A percentile compares a stretch with the other conserved stretches of the same genome.
phyloP scores from a whole-genome alignment of 495 filamentous ascomycete species.

The Penicillium maclennaniae region DNA sequence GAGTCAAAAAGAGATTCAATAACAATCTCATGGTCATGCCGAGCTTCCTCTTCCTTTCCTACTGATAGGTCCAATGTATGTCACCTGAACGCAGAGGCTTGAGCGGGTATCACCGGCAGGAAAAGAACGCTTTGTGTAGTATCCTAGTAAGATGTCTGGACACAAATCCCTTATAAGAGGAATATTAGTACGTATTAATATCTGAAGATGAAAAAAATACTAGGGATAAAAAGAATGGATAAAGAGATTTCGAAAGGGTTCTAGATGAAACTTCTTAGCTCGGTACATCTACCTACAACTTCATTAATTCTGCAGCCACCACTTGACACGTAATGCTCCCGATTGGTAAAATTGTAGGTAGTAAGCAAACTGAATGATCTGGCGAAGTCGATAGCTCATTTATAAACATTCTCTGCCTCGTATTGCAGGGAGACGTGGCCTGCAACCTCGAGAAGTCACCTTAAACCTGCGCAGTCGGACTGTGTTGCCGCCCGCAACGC shows the following conservation, averaged over 20 bases:
- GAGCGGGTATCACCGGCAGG: conserved; percentile 2
- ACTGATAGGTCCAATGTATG: neutral
- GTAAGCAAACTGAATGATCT: neutral
- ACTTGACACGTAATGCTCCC: neutral
- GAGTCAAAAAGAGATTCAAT: conserved; percentile 7
- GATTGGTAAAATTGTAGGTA: neutral
- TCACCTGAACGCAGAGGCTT: conserved; percentile 8
- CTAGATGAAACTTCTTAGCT: neutral
- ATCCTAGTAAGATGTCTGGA: neutral
- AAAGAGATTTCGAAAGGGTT: neutral
- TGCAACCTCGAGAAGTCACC: conserved; percentile 22
- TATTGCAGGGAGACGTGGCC: conserved; percentile 20
- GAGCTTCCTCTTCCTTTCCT: neutral
- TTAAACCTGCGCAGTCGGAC: conserved; percentile 28
- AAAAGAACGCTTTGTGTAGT: neutral
- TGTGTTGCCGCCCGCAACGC: conserved; percentile 47
- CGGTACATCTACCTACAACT: neutral
- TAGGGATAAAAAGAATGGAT: neutral
- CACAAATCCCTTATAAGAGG: neutral
- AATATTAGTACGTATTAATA: neutral
- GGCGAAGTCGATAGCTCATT: neutral
- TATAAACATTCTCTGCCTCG: neutral
- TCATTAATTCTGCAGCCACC: neutral
- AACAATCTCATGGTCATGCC: neutral
- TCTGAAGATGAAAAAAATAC: neutral